Evolutionary conservation across 2,329 filamentous ascomycete genomes (phyloP).

Genomic region (Aspergillus sp.): DNA sequence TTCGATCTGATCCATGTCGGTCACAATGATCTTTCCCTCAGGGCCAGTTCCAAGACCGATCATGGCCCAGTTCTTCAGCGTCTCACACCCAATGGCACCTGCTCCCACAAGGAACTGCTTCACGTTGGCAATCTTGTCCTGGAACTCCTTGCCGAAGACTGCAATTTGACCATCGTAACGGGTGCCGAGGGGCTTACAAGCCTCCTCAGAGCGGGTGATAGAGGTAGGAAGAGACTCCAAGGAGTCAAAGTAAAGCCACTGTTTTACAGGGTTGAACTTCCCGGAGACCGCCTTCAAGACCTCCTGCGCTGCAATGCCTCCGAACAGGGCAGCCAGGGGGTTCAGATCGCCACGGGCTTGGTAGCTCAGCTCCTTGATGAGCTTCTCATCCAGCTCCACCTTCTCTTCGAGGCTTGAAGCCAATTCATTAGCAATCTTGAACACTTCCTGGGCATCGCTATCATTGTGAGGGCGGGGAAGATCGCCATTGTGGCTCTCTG

Average conservation of each 20-base stretch:
- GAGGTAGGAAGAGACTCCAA: constrained; percentile 88
- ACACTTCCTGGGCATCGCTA: constrained; percentile 74
- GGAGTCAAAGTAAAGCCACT: constrained; percentile 97
- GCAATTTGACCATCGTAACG: constrained; percentile 97
- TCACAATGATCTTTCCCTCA: constrained; percentile 85
- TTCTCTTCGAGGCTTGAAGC: constrained; percentile 68
- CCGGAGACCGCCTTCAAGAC: constrained; percentile 95
- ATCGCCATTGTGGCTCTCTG: constrained; percentile 67
- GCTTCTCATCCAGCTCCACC: constrained; percentile 84
- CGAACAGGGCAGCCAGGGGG: constrained; percentile 93
- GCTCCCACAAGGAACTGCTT: constrained; percentile 94
- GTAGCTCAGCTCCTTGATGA: constrained; percentile 90
- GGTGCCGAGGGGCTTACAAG: constrained; percentile 80
- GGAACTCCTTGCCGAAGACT: constrained; percentile 89
- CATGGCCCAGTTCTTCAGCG: constrained; percentile 99
- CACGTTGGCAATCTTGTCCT: constrained; percentile 87
- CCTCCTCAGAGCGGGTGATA: constrained; percentile 74
- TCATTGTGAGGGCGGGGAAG: constrained; percentile 83
- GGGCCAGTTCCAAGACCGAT: constrained; percentile 89
- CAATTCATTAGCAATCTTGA: constrained; percentile 74
- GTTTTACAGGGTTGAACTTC: constrained; percentile 93
- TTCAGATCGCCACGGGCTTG: constrained; percentile 89
- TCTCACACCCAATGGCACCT: constrained; percentile 96
- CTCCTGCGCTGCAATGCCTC: constrained; percentile 90
- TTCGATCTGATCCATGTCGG: constrained; percentile 98